Percentiles rank a stretch among this genome's conserved stretches.
Conservation (phyloP, 2,329 filamentous ascomycete species). For the Teratosphaeriaceae sp. region DNA sequence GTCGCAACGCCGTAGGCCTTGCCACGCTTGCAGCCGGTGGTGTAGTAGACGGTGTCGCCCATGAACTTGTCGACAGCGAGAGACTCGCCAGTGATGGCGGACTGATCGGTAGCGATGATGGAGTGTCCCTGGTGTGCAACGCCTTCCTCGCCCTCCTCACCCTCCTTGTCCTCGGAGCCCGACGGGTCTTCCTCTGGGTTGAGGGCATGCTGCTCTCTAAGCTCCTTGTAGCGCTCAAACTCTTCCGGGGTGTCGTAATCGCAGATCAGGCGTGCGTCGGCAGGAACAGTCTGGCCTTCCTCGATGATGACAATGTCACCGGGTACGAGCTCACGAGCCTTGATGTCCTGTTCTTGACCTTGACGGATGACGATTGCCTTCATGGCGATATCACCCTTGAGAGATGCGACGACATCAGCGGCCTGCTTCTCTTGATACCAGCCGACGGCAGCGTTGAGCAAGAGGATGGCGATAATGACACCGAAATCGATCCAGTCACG, state of each 20-base stretch:
- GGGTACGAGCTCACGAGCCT: conserved; percentile 67
- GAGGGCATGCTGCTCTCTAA: conserved; percentile 47
- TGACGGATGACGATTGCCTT: conserved; percentile 62
- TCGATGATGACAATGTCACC: conserved; percentile 70
- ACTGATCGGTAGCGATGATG: conserved; percentile 68
- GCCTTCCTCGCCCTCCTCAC: conserved; percentile 48
- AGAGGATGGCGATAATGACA: conserved; percentile 68
- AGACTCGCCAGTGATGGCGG: conserved; percentile 74
- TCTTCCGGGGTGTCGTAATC: conserved; percentile 63
- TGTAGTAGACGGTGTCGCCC: conserved; percentile 70
- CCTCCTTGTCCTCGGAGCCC: conserved; percentile 54
- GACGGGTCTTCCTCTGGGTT: conserved; percentile 53
- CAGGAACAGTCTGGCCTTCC: conserved; percentile 65
- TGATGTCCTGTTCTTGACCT: conserved; percentile 60
- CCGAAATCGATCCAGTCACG: conserved; percentile 71
- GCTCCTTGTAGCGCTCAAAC: conserved; percentile 60
- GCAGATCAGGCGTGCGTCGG: conserved; percentile 65
- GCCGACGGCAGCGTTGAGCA: conserved; percentile 69
- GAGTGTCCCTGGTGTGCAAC: conserved; percentile 57
- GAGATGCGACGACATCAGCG: conserved; percentile 65
- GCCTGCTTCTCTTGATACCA: conserved; percentile 80
- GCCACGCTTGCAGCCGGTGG: conserved; percentile 74
- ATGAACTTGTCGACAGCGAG: conserved; percentile 74
- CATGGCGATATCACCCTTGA: conserved; percentile 76
- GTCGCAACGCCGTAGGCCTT: conserved; percentile 65